Evolutionary conservation across 2,329 filamentous ascomycete species (phyloP).

Genomic region (Trichoderma sp.): DNA sequence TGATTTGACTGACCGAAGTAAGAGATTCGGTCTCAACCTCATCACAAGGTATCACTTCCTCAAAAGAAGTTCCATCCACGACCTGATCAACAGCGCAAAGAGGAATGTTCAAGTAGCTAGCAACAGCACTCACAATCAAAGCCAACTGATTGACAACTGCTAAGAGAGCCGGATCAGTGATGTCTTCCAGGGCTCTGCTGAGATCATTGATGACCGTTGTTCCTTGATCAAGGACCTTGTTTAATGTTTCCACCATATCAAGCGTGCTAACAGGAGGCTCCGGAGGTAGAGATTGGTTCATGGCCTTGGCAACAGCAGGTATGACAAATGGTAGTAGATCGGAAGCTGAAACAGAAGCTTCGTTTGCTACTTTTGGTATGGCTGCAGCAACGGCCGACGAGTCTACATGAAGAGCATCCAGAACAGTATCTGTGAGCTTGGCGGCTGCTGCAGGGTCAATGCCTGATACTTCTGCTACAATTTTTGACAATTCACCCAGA

Average conservation of each 20-base stretch:
- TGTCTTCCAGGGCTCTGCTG: constrained; percentile 18
- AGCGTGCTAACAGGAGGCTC: not conserved
- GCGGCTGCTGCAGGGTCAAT: constrained; percentile 32
- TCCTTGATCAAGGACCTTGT: constrained; percentile 32
- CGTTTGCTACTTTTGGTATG: constrained; percentile 30
- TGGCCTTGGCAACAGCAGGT: constrained; percentile 33
- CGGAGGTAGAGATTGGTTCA: constrained; percentile 29
- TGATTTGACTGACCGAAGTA: not conserved
- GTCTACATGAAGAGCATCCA: constrained; percentile 32
- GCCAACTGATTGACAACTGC: constrained; percentile 34
- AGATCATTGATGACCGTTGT: constrained; percentile 34
- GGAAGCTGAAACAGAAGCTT: constrained; percentile 27
- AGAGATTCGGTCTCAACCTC: constrained; percentile 14
- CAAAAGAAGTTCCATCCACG: constrained; percentile 22
- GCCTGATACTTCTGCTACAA: constrained; percentile 31
- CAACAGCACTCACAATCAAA: constrained; percentile 31
- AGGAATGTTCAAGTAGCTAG: constrained; percentile 29
- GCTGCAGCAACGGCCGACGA: constrained; percentile 29
- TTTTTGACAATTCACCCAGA: constrained; percentile 30
- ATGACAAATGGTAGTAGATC: constrained; percentile 34
- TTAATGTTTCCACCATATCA: constrained; percentile 28
- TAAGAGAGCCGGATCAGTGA: constrained; percentile 28
- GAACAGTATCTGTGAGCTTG: constrained; percentile 33
- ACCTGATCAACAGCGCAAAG: constrained; percentile 33
- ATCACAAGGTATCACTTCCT: constrained; percentile 32